A percentile compares a stretch with the other conserved stretches of the same genome.
phyloP scores from a whole-genome alignment of 805 yeast genomes.

The Trichomonascus vanleenenianus region DNA sequence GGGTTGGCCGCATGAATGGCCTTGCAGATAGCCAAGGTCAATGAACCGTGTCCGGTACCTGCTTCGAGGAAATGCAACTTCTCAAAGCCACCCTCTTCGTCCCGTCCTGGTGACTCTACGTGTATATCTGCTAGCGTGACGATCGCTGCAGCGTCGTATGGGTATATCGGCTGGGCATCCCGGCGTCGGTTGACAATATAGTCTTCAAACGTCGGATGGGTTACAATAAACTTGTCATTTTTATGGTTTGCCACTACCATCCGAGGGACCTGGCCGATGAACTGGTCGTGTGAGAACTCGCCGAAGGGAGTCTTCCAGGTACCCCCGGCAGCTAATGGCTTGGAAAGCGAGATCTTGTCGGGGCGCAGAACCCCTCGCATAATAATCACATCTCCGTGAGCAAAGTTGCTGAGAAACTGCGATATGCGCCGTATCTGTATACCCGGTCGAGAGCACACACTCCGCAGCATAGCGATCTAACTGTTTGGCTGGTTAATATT shows the following conservation, averaged over 20 bases:
- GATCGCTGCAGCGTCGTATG: constrained; percentile 42
- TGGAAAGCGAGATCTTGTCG: constrained; percentile 26
- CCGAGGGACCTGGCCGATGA: constrained; percentile 35
- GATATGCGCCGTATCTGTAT: neutral
- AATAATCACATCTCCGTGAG: constrained; percentile 28
- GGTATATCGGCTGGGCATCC: constrained; percentile 45
- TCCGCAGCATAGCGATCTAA: neutral
- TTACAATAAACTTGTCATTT: constrained; percentile 29
- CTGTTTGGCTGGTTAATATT: neutral
- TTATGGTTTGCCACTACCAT: constrained; percentile 22
- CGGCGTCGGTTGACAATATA: constrained; percentile 35
- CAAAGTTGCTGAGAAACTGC: constrained; percentile 2
- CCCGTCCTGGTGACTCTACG: constrained; percentile 15
- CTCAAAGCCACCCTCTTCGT: constrained; percentile 4
- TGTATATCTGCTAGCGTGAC: constrained; percentile 41
- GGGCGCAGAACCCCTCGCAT: constrained; percentile 25
- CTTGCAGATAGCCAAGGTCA: constrained; percentile 37
- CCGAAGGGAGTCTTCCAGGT: constrained; percentile 22
- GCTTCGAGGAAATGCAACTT: constrained; percentile 42
- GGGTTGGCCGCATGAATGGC: constrained; percentile 39
- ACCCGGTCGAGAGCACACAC: neutral
- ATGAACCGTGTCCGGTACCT: constrained; percentile 50
- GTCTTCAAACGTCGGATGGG: constrained; percentile 40
- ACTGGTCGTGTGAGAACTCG: constrained; percentile 28
- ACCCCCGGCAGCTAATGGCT: constrained; percentile 23